A percentile compares a stretch with the other conserved stretches of the same genome.
These are phyloP conservation scores for Aspergillus sp. DNA, from an alignment of 2,329 filamentous ascomycete genomes.

Conservation along the genomic window DNA sequence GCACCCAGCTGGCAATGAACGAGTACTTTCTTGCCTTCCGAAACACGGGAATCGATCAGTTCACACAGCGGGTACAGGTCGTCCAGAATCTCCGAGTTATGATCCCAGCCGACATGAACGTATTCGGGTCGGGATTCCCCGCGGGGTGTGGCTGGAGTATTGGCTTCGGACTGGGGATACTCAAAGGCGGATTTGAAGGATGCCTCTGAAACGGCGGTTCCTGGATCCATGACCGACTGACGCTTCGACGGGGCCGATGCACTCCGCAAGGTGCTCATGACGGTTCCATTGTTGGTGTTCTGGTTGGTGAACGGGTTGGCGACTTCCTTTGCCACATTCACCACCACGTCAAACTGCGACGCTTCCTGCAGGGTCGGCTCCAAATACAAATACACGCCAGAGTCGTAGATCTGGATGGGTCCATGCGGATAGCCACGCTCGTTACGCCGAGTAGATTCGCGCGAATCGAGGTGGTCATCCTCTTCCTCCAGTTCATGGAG, in stretches of 20 bases:
- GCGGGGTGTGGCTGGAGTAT: constrained; percentile 31
- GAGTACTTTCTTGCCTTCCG: constrained; percentile 59
- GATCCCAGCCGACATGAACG: constrained; percentile 65
- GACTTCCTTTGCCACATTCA: constrained; percentile 67
- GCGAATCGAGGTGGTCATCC: constrained; percentile 43
- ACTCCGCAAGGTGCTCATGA: constrained; percentile 50
- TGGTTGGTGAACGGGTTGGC: constrained; percentile 54
- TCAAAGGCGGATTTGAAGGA: constrained; percentile 53
- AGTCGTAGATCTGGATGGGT: constrained; percentile 63
- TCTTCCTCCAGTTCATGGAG: constrained; percentile 54
- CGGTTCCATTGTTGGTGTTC: constrained; percentile 34
- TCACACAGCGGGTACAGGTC: constrained; percentile 60
- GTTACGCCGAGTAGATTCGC: constrained; percentile 61
- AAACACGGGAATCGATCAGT: constrained; percentile 59
- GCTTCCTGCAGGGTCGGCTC: constrained; percentile 62
- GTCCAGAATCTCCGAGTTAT: constrained; percentile 66
- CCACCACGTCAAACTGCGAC: constrained; percentile 59
- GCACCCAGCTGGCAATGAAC: constrained; percentile 66
- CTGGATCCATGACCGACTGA: constrained; percentile 39
- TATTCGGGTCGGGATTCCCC: constrained; percentile 55
- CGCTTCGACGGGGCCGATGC: constrained; percentile 36
- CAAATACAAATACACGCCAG: constrained; percentile 61
- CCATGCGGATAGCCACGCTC: constrained; percentile 64
- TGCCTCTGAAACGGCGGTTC: constrained; percentile 44
- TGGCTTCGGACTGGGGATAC: constrained; percentile 32